Base-by-base conservation (phyloP, 179 eudicot species). In the Silene vulgaris region DNA sequence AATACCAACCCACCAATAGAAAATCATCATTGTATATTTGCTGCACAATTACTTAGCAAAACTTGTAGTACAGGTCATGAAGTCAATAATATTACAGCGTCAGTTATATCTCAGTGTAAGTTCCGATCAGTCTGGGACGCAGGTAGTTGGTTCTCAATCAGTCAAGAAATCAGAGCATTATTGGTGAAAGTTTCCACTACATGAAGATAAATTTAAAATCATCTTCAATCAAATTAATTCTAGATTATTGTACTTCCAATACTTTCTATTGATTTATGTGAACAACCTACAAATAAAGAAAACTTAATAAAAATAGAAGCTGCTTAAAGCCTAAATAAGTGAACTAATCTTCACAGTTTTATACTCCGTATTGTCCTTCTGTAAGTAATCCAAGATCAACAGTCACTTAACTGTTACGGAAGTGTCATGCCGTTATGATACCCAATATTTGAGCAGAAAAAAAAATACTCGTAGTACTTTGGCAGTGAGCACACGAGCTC, bases 281-380 rank as follows among this genome's bases (percentile, higher is more conserved):
- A 29, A 20, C 56, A 14, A 2, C 40, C 60, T 21, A 70, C 11
- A 59, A 57, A 23, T 37, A 57, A 45, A 26, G 9, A 61, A 28
- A 43, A 45, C 19, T 23, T 11, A 48, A 11, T 63, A 45, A 45
- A 8, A 61, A 9, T 2, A 4, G 13, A 14, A 9, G 26, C 40
- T 9, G 3, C n/a, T 4, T 37, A 64, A 68, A 68, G 56, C 72
- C 72, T 40, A 68, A 37, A 68, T 13, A 43, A 67, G 26, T 35
- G 14, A 67, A 48, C 7, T 11, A 35, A 13, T 29, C 14, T 35
- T 50, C 21, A 32, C 72, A 40, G 56, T 30, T 7, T 43, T 21
- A 23, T n/a, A n/a, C n/a, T n/a, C n/a, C n/a, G n/a, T 69, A 21
- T 19, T 11, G 52, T 48, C 1, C 73, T 45, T 21, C 35, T 12